Percentiles rank a stretch among this genome's conserved stretches.
Evolutionary conservation across 441 rosid genomes (phyloP).

Genomic region (Erodium texanum): DNA sequence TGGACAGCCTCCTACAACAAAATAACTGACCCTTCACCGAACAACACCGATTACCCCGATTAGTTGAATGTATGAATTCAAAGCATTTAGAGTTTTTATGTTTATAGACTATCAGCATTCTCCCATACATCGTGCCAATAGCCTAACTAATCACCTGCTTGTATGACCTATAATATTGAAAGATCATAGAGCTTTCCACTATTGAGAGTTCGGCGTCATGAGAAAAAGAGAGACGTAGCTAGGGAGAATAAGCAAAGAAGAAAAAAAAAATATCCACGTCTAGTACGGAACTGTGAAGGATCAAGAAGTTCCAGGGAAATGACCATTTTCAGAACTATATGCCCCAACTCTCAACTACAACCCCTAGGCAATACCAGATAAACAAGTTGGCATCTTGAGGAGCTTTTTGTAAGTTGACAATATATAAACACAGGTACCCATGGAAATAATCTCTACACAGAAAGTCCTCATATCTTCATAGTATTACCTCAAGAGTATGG

Average conservation of each 20-base stretch:
- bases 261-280: background rate
- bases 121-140: background rate
- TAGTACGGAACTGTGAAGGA: background rate
- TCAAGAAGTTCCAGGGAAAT: too few species aligned
- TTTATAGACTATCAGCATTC: background rate
- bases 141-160: background rate
- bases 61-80: background rate
- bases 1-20: background rate
- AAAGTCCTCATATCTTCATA: slow-evolving; percentile 12
- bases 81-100: background rate
- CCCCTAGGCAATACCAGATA: too few species aligned
- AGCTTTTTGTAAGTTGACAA: slow-evolving; percentile 2
- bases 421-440: background rate
- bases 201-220: background rate
- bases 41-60: background rate
- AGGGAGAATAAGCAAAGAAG: background rate
- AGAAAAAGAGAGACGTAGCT: background rate
- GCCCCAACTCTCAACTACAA: too few species aligned
- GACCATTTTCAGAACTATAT: too few species aligned
- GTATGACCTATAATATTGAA: background rate
- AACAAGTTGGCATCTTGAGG: background rate
- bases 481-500: slow-evolving; percentile 12
- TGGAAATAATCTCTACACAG: slow-evolving; percentile 14
- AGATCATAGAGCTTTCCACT: background rate
- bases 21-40: background rate